A percentile compares a stretch with the other conserved stretches of the same genome.
Conservation (phyloP, 1,139 yeast species). For the Taiozyma onychis region DNA sequence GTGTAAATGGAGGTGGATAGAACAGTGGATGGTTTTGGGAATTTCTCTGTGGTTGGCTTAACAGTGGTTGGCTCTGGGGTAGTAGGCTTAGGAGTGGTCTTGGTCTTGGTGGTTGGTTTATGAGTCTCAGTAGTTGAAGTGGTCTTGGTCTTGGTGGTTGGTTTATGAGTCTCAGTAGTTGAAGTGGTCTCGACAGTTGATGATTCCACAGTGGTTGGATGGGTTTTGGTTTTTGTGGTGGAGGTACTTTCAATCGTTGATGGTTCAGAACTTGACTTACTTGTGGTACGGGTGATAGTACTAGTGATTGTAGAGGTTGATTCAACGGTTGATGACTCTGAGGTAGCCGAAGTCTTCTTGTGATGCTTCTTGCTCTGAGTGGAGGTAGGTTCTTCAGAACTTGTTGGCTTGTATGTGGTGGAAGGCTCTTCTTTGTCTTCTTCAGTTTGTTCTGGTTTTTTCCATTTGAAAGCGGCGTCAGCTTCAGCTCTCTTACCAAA, state of each 20-base stretch:
- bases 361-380: no score
- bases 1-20: background rate
- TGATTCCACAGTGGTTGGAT: background rate
- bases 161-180: no score
- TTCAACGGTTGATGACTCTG: background rate
- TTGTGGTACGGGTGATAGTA: background rate
- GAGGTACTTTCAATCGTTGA: background rate
- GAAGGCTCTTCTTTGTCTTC: background rate
- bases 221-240: background rate
- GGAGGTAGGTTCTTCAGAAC: background rate
- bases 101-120: no score
- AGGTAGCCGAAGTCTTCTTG: background rate
- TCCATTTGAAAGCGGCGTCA: background rate
- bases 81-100: no score
- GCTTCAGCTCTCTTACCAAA: background rate
- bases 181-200: background rate
- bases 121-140: background rate
- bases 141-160: no score
- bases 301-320: background rate
- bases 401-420: background rate
- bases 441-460: background rate
- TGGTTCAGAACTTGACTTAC: background rate
- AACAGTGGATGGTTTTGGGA: constrained; percentile 1
- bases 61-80: background rate
- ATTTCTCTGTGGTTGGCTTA: background rate